Percentiles rank a stretch among this genome's conserved stretches.
These are phyloP conservation scores for Parastagonospora avenae DNA, from an alignment of 2,329 filamentous ascomycete genomes.

Conservation along the genomic window DNA sequence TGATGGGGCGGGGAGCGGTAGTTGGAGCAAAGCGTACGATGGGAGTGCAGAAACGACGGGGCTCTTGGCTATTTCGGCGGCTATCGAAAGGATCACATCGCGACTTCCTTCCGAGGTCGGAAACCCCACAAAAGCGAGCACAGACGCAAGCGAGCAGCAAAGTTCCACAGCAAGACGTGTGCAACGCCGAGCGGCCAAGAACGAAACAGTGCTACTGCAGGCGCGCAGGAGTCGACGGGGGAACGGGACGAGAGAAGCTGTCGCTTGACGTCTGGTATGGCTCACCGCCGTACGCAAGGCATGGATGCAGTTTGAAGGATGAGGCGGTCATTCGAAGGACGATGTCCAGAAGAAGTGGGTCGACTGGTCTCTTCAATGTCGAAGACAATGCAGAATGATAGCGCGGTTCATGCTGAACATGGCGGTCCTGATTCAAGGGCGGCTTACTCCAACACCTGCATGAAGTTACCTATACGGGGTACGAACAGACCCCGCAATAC, in stretches of 20 bases:
- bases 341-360: too few relatives aligned
- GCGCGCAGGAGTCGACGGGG: slow-evolving; percentile 28
- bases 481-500: neutral
- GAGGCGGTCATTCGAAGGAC: too few relatives aligned
- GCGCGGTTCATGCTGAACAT: too few relatives aligned
- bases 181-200: slow-evolving; percentile 9
- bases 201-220: slow-evolving; percentile 31
- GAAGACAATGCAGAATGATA: too few relatives aligned
- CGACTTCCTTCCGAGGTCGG: slow-evolving; percentile 7
- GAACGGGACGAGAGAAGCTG: slow-evolving; percentile 9
- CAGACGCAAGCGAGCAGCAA: slow-evolving; percentile 3
- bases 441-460: too few relatives aligned
- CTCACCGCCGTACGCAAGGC: slow-evolving; percentile 27
- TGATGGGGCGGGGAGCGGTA: neutral
- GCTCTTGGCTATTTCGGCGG: slow-evolving; percentile 16
- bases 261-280: slow-evolving; percentile 16
- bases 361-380: too few relatives aligned
- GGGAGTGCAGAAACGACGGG: slow-evolving; percentile 22
- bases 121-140: slow-evolving; percentile 13
- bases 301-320: too few relatives aligned
- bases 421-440: too few relatives aligned
- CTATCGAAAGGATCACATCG: slow-evolving; percentile 1
- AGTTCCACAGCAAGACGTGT: slow-evolving; percentile 16
- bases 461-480: too few relatives aligned
- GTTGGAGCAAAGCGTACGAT: neutral